A percentile compares a stretch with the other conserved stretches of the same genome.
phyloP scores from a whole-genome alignment of 768 basidiomycete genomes.

The Naganishia friedmannii region DNA sequence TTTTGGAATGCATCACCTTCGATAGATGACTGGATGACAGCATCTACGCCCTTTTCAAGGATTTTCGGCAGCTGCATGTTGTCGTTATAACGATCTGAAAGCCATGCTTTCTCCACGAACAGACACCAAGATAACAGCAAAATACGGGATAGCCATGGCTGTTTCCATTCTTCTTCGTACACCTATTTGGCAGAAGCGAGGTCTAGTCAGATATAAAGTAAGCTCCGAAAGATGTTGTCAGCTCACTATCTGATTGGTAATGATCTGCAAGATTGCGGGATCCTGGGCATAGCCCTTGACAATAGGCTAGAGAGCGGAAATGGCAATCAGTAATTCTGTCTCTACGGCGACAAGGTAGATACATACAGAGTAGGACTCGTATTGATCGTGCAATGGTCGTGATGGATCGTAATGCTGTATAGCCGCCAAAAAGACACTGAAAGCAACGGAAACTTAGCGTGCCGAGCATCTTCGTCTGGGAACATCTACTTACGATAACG shows the following conservation, averaged over 20 bases:
- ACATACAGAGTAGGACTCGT: constrained; percentile 9
- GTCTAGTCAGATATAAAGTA: not conserved
- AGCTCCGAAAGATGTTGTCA: not conserved
- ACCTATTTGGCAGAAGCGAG: not conserved
- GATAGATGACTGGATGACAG: constrained; percentile 19
- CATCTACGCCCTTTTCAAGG: constrained; percentile 21
- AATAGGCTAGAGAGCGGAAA: not conserved
- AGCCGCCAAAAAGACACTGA: constrained; percentile 26
- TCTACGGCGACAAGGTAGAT: not conserved
- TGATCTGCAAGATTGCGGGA: constrained; percentile 20
- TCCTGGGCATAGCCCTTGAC: constrained; percentile 20
- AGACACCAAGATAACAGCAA: constrained; percentile 25
- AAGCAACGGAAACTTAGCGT: not conserved
- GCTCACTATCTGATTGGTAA: constrained; percentile 27
- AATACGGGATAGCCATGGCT: constrained; percentile 26
- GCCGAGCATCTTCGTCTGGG: not conserved
- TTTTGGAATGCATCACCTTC: constrained; percentile 26
- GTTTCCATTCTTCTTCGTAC: constrained; percentile 24
- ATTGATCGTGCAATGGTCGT: constrained; percentile 17
- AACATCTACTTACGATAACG: constrained; percentile 20
- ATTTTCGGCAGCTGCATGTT: constrained; percentile 3
- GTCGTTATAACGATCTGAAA: constrained; percentile 18
- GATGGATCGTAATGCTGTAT: constrained; percentile 23
- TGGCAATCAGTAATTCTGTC: not conserved
- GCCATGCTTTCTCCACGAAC: constrained; percentile 28